Base-by-base conservation (phyloP, 257 asterid species). In the Rhazya stricta region DNA sequence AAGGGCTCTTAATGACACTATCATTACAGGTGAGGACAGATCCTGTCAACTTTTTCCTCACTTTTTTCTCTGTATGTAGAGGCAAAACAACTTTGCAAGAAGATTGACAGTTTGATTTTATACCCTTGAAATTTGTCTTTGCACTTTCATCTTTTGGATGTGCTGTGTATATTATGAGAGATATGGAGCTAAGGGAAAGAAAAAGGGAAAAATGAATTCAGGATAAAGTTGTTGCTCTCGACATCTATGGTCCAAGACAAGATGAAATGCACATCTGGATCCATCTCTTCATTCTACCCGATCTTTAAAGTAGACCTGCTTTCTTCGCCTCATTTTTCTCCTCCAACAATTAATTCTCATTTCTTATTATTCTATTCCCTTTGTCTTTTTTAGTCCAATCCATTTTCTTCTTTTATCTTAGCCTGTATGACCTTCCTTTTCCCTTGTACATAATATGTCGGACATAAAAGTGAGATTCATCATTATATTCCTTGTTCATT, bases 1-100 rank as follows among this genome's bases (percentile, higher is more conserved):
- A 85, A 87, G 99, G 85, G 99, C 99, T 76, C 99, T 95, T 32
- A 23, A 86, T 63, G 99, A 95, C 84, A 95, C 99, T 81, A 85
- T 89, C 46, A 92, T 95, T 53, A 87, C 89, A 82, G 99, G 99
- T 91, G 81, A 82, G 67, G 42, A 32, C 53, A 67, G 57, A 32
- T 34, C n/a, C 32, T 18, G 2, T 46, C 37, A 9, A 50, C 50
- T 29, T 37, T 50, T 72, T 60, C 5, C 48, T 29, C 32, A 27
- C 4, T 19, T 46, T 32, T 36, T 61, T 54, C 8, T 29, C 8
- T 23, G 3, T 42, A 23, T 50, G 21, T 16, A 3, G 13, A 25
- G 74, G 12, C 62, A 48, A 39, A 42, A 58, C 23, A 73, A 9
- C 50, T 60, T 42, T 60, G 46, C 2, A 1, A 9, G 36, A 29